Base-by-base conservation (phyloP, 441 rosid genomes). In the Bocquillonia castaneifolia region DNA sequence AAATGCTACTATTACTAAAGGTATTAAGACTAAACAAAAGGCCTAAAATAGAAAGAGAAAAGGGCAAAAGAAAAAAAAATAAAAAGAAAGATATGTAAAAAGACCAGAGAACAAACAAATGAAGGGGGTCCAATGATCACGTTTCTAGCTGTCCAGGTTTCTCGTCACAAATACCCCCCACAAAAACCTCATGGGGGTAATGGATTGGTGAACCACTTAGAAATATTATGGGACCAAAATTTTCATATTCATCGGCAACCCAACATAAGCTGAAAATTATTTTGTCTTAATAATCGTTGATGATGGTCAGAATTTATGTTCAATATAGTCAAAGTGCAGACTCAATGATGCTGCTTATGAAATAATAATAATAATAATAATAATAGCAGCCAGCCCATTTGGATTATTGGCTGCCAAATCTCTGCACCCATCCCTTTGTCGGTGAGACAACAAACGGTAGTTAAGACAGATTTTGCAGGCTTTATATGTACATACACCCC, bases 221-320 rank as follows among this genome's bases (percentile, higher is more conserved):
- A 32, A 15, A n/a, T n/a, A n/a, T n/a, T 28, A 69, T 75, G 71
- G 74, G 81, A 34, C 77, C 77, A 60, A 50, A 34, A 72, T 26
- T 26, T 55, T 34, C 29, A 18, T n/a, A 47, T 32, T 48, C 44
- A 56, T 59, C 40, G 54, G 39, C 67, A 44, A 53, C 50, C 64
- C 2, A 45, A 71, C 74, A 20, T 9, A 13, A 63, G 2, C 12
- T 6, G 34, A 9, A 50, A 52, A 52, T 18, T 37, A 52, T 31
- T 44, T 64, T 54, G 72, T 65, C 76, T 74, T 67, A 45, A 54
- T 47, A 31, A 54, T 53, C 17, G 26, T 20, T 18, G 31, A 68
- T 57, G 47, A 68, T 61, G 50, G 45, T 2, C 37, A 23, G 40
- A 53, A 20, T 64, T 65, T 40, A 23, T 54, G 32, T 63, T 22